Percentiles rank a stretch among this genome's conserved stretches.
phyloP scores from a whole-genome alignment of 257 asterid species.

The Jacaranda copaia region DNA sequence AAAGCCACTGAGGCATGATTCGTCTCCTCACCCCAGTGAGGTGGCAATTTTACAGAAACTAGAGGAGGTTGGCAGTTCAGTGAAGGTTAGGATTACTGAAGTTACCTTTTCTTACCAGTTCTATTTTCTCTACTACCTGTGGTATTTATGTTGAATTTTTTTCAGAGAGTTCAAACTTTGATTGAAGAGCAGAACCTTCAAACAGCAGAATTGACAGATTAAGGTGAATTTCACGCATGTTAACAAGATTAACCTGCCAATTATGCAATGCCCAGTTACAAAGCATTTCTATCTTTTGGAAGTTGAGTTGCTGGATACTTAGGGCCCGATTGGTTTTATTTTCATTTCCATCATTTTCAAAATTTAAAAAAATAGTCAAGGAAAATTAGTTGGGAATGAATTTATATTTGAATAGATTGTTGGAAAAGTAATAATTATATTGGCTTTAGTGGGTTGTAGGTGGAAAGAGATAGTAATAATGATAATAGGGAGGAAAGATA shows the following conservation, averaged over 20 bases:
- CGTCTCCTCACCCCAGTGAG: slow-evolving; percentile 50
- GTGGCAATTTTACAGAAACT: slow-evolving; percentile 61
- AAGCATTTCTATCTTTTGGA: slow-evolving; percentile 21
- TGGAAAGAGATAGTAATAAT: too few relatives aligned
- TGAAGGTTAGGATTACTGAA: slow-evolving; percentile 58
- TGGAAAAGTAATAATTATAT: too few relatives aligned
- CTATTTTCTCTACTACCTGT: background rate
- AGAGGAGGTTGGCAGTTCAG: slow-evolving; percentile 78
- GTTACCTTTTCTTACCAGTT: background rate
- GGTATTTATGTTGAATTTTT: slow-evolving; percentile 21
- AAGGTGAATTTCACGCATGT: slow-evolving; percentile 36
- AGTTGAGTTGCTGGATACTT: slow-evolving; percentile 16
- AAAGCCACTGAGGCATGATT: slow-evolving; percentile 44
- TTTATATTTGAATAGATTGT: too few relatives aligned
- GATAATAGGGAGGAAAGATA: too few relatives aligned
- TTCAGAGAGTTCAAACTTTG: slow-evolving; percentile 79
- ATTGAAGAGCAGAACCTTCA: slow-evolving; percentile 59
- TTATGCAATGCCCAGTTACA: slow-evolving; percentile 5
- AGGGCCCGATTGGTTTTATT: too few relatives aligned
- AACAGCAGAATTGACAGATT: slow-evolving; percentile 39
- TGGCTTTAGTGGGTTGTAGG: too few relatives aligned
- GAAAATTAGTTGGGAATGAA: too few relatives aligned
- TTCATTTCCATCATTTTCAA: too few relatives aligned
- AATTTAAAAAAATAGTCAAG: too few relatives aligned
- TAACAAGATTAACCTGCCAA: background rate